Base-by-base conservation (phyloP, 352 stramenopile species). In the Paralagenidium karlingii region DNA sequence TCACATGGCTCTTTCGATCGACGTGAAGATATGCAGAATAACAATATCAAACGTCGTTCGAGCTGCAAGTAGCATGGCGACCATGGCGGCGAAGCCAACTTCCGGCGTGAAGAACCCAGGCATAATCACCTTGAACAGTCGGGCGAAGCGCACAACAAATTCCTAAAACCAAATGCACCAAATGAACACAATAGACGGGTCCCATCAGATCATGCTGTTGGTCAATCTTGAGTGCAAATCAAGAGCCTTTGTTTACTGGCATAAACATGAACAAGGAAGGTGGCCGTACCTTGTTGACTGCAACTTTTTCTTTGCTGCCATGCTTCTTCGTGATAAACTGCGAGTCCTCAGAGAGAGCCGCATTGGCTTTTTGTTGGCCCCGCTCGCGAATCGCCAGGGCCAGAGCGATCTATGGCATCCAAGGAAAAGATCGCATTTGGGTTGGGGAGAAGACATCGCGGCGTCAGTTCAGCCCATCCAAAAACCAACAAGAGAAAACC, bases 1-100 rank as follows among this genome's bases (percentile, higher is more conserved):
- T 39, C 50, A 74, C 60, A 88, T 88, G 16, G 75, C 66, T 1
- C 69, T 62, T 28, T 88, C 75, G 18, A 85, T 73, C 20, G 70
- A 70, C 24, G 75, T 85, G 40, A 84, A 68, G 15, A 76, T 80
- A 38, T 84, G 68, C 33, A 88, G 52, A 44, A 88, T 51, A 42
- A 74, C 48, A 39, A 88, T 85, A 32, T 88, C 75, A 36, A 85
- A 83, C 16, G 75, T 84, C 40, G 75, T 88, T 24, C 68, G 67
- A 12, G 68, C 62, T 5, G 63, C 66, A 15, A 88, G 58, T 36
- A 85, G 57, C 8, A 57, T 49, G 0, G 71, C 70, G 3, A 88
- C 75, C 3, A 84, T 33, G 11, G 71, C 48, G 5, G 75, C 70
- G 36, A 83, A 83, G 3, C 53, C 71, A 19, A 83, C 60, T 43